phyloP scores from a whole-genome alignment of 1,139 yeast genomes.

The Lodderomyces metapsilosis region DNA sequence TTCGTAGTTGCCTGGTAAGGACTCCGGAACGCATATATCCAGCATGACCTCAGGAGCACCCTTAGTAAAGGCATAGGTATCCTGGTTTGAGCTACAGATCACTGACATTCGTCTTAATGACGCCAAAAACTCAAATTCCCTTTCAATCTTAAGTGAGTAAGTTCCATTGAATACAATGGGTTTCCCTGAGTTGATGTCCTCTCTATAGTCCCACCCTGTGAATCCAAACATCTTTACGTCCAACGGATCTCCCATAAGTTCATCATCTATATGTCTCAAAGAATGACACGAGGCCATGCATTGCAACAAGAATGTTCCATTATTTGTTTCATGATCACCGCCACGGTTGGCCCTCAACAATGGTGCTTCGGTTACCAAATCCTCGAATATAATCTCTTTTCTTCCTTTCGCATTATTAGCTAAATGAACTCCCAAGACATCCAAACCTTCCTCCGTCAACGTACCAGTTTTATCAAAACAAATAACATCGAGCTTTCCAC shows the following conservation, averaged over 20 bases:
- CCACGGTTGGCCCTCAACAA: slow-evolving; percentile 6
- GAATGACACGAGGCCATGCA: slow-evolving; percentile 89
- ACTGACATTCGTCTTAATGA: slow-evolving; percentile 91
- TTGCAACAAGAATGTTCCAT: slow-evolving; percentile 36
- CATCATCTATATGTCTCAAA: slow-evolving; percentile 72
- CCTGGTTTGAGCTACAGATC: slow-evolving; percentile 36
- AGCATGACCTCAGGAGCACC: slow-evolving; percentile 98
- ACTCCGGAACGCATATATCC: slow-evolving; percentile 66
- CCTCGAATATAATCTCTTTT: slow-evolving; percentile 52
- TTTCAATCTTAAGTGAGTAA: slow-evolving; percentile 50
- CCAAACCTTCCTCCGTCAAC: slow-evolving; percentile 93
- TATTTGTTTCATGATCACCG: slow-evolving; percentile 26
- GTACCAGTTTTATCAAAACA: slow-evolving; percentile 98
- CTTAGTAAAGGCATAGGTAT: slow-evolving; percentile 62
- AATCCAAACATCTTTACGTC: slow-evolving; percentile 92
- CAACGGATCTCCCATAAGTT: slow-evolving; percentile 87
- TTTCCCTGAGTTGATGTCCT: slow-evolving; percentile 43
- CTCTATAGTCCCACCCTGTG: slow-evolving; percentile 72
- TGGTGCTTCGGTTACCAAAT: slow-evolving; percentile 32
- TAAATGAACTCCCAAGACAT: slow-evolving; percentile 82
- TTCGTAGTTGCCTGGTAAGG: slow-evolving; percentile 74
- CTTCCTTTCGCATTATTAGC: slow-evolving; percentile 52
- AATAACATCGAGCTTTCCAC: slow-evolving; percentile 86
- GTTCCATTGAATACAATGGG: slow-evolving; percentile 29
- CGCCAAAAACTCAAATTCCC: slow-evolving; percentile 83